These are phyloP conservation scores for Cryptosporidium sp. DNA, from an alignment of 169 alveolate species.

Conservation along the genomic window DNA sequence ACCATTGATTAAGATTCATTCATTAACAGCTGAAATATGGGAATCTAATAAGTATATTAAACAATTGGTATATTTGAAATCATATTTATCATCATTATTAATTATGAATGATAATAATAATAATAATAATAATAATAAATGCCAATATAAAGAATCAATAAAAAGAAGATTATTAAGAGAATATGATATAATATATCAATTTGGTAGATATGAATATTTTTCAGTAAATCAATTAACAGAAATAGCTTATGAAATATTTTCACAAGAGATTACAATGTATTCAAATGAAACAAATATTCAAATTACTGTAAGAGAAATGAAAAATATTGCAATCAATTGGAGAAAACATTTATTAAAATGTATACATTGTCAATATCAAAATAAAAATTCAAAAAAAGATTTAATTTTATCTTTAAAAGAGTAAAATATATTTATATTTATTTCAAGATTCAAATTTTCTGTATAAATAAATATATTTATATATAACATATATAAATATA, in stretches of 20 bases:
- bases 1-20: slow-evolving; percentile 45
- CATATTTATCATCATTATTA: slow-evolving; percentile 35
- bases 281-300: slow-evolving; percentile 55
- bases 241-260: slow-evolving; percentile 60
- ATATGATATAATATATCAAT: slow-evolving; percentile 3
- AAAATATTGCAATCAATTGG: slow-evolving; percentile 57
- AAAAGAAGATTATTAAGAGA: slow-evolving; percentile 62
- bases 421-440: not conserved
- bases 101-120: not conserved
- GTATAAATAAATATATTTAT: too few relatives aligned
- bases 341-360: slow-evolving; percentile 36
- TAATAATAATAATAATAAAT: not conserved
- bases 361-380: slow-evolving; percentile 44
- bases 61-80: slow-evolving; percentile 31
- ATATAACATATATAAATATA: too few relatives aligned
- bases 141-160: slow-evolving; percentile 72
- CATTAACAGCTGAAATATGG: slow-evolving; percentile 71
- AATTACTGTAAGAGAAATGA: slow-evolving; percentile 14
- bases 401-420: not conserved
- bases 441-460: not conserved
- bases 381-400: not conserved
- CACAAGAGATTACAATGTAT: slow-evolving; percentile 55
- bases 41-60: slow-evolving; percentile 43
- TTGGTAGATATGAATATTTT: slow-evolving; percentile 34
- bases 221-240: slow-evolving; percentile 47